Percentiles rank a stretch among this genome's conserved stretches.
These are phyloP conservation scores for Globisporangium recalcitrans DNA, from an alignment of 352 stramenopile genomes.

Conservation along the genomic window DNA sequence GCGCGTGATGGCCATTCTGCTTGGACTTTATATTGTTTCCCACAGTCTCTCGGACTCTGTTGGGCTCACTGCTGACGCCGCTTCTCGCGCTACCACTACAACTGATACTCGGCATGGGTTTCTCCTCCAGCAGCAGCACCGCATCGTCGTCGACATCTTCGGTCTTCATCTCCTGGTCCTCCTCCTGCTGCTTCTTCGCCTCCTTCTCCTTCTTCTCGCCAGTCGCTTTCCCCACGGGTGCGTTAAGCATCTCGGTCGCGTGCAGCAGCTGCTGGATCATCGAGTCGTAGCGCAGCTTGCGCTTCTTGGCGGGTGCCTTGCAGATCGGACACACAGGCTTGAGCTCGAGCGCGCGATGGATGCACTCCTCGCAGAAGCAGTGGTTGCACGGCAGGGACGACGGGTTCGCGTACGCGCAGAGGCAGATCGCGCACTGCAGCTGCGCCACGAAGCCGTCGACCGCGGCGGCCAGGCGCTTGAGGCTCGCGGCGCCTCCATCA, in stretches of 20 bases:
- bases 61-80: background rate
- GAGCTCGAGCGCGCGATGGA: conserved; percentile 75
- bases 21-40: background rate
- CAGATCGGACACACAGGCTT: conserved; percentile 79
- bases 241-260: conserved; percentile 46
- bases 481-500: conserved; percentile 9
- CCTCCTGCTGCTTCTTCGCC: background rate
- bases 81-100: background rate
- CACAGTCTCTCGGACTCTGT: background rate
- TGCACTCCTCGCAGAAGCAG: conserved; percentile 86
- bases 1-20: conserved; percentile 6
- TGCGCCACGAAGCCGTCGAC: conserved; percentile 68
- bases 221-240: conserved; percentile 11
- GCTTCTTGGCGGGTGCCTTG: conserved; percentile 78
- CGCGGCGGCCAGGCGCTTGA: conserved; percentile 48
- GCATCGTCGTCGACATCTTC: background rate
- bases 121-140: conserved; percentile 7
- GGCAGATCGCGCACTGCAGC: conserved; percentile 81
- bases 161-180: background rate
- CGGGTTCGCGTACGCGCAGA: conserved; percentile 64
- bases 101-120: conserved; percentile 5
- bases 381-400: conserved; percentile 83
- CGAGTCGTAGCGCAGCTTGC: conserved; percentile 62
- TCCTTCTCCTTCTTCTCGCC: background rate
- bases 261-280: conserved; percentile 70